Evolutionary conservation across 1,139 yeast genomes (phyloP), one percentile per base, ranked within the genome.

Genomic region (Candida sanyaensis): DNA sequence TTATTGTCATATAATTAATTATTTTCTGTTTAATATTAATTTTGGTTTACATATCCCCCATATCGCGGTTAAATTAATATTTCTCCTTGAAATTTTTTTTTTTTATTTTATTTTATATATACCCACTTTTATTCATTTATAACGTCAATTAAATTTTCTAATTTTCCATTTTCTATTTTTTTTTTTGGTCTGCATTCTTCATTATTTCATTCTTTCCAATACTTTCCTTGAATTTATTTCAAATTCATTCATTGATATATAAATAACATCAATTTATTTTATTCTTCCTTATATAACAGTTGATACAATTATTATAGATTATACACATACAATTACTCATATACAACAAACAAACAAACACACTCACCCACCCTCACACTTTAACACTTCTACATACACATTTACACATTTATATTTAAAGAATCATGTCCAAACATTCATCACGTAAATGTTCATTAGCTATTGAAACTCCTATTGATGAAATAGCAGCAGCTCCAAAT

Each of bases 401-500:
- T 12, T 17, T 11, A 36, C 12, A n/a, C 30, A 5, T n/a, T 24
- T 1, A 24, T n/a, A 37, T 17, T 6, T 13, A 17, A 17, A 17
- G 21, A 17, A 30, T 24, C 12, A 41, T 41, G 43, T 41, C 43
- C 4, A 41, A 17, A 28, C 43, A 41, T 33, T 41, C 43, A 4
- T 41, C 51, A 7, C 45, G 53, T 24, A 60, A 57, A 42, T 59
- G 61, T 44, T 61, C 66, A 7, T 50, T 62, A 41, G 66, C 65
- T 1, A 56, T 63, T 31, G 66, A 58, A 43, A 55, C 62, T 17
- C 52, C 61, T 24, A 48, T 45, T 10, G 42, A 47, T 27, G 37
- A 46, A 11, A 44, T 45, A 17, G 29, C 51, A 11, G 46, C 52
- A 3, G 29, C 51, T 11, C 47, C 52, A 3, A 59, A 60, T 32